phyloP scores from a whole-genome alignment of 2,329 filamentous ascomycete species.

The Dissoconium aciculare region DNA sequence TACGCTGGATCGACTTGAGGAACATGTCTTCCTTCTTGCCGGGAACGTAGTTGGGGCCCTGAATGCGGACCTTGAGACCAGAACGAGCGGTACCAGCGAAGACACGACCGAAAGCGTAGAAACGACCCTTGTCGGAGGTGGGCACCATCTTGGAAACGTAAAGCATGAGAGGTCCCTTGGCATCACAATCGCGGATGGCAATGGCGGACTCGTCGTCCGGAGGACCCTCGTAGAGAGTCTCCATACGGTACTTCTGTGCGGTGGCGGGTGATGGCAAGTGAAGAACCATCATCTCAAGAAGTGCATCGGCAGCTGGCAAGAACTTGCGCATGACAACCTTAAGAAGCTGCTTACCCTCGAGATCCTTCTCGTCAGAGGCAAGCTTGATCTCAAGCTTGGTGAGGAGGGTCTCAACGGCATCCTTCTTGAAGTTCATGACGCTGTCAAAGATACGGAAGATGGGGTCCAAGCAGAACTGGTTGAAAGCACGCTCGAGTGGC shows the following conservation, averaged over 20 bases:
- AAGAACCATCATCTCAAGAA: slow-evolving; percentile 99
- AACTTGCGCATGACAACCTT: slow-evolving; percentile 99
- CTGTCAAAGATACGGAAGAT: slow-evolving; percentile 98
- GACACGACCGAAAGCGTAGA: slow-evolving; percentile 99
- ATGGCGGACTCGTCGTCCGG: slow-evolving; percentile 81
- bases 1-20: slow-evolving; percentile 99
- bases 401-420: slow-evolving; percentile 68
- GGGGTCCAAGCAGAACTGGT: slow-evolving; percentile 97
- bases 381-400: slow-evolving; percentile 96
- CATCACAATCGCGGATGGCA: slow-evolving; percentile 95
- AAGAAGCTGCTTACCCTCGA: slow-evolving; percentile 94
- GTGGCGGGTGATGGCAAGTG: slow-evolving; percentile 93
- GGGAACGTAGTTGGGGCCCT: slow-evolving; percentile 96
- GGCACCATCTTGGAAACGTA: slow-evolving; percentile 99
- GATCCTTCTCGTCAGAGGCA: slow-evolving; percentile 65
- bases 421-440: slow-evolving; percentile 98
- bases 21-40: slow-evolving; percentile 98
- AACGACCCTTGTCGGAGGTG: slow-evolving; percentile 98
- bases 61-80: slow-evolving; percentile 98
- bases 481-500: slow-evolving; percentile 93
- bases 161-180: slow-evolving; percentile 96
- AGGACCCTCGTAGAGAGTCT: slow-evolving; percentile 98
- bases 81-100: slow-evolving; percentile 97
- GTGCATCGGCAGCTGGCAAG: slow-evolving; percentile 92
- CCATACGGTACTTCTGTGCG: slow-evolving; percentile 92